A percentile compares a stretch with the other conserved stretches of the same genome.
phyloP scores from a whole-genome alignment of 768 basidiomycete genomes.

The Pisolithus microcarpus region DNA sequence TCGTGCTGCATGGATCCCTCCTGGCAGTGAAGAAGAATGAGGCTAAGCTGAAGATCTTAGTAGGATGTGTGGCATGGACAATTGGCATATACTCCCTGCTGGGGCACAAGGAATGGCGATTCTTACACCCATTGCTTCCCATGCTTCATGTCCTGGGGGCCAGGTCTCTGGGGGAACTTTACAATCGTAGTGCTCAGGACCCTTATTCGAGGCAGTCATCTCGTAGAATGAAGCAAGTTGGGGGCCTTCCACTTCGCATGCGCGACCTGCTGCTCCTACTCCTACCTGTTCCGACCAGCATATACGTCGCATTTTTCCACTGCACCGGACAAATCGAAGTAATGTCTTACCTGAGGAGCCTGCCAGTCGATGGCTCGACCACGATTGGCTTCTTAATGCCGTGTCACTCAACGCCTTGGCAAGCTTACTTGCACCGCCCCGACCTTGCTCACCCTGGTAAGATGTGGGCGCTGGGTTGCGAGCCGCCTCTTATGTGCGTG shows the following conservation, averaged over 20 bases:
- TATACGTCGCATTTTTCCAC: slow-evolving; percentile 72
- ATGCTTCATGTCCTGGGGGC: slow-evolving; percentile 75
- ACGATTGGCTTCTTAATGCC: slow-evolving; percentile 85
- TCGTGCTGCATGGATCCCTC: slow-evolving; percentile 56
- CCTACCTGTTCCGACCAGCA: slow-evolving; percentile 50
- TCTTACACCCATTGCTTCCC: slow-evolving; percentile 87
- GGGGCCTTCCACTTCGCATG: slow-evolving; percentile 15
- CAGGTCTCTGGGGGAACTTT: slow-evolving; percentile 54
- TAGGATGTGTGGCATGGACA: slow-evolving; percentile 53
- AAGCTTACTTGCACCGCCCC: slow-evolving; percentile 73
- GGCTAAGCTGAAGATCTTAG: slow-evolving; percentile 36
- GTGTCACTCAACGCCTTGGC: slow-evolving; percentile 93
- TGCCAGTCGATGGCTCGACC: slow-evolving; percentile 45
- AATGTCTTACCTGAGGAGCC: slow-evolving; percentile 54
- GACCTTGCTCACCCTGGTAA: slow-evolving; percentile 47
- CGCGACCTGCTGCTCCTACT: slow-evolving; percentile 38
- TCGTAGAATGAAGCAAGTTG: background rate
- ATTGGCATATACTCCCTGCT: slow-evolving; percentile 65
- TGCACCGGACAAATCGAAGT: slow-evolving; percentile 74
- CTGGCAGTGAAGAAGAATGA: slow-evolving; percentile 17
- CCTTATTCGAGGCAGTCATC: background rate
- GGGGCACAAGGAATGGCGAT: slow-evolving; percentile 97
- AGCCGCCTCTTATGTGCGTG: slow-evolving; percentile 81
- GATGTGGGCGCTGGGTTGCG: slow-evolving; percentile 86
- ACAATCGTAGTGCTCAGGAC: slow-evolving; percentile 7